Base-by-base conservation (phyloP, 2,329 filamentous ascomycete genomes). In the Ascochyta lentis region DNA sequence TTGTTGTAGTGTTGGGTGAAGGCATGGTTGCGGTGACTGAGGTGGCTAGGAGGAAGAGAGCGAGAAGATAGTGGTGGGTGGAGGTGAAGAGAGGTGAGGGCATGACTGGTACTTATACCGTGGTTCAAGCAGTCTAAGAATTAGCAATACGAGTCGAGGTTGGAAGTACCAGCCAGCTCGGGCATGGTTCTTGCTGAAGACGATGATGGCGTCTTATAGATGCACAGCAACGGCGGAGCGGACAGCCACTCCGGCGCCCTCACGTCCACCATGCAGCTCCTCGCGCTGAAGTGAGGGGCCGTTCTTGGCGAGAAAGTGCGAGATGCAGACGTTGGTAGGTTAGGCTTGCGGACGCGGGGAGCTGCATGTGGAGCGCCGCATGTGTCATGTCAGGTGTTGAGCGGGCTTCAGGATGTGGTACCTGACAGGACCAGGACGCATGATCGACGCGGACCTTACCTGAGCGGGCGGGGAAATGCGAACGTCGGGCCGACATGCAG, bases 221-320 rank as follows among this genome's bases (percentile, higher is more conserved):
- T 44, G 26, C 45, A 55, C 44, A 41, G 13, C 19, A 13, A 41
- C 53, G 53, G 53, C 31, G 19, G 13, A 16, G 47, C 59, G 50
- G 56, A 52, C 48, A 52, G 60, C 48, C 51, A 43, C 35, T 50
- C 53, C 45, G 51, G 37, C 35, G 31, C 13, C 44, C 26, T 33
- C 54, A 43, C 29, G 49, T 42, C 27, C 43, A 24, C 12, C 38
- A 45, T 54, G 46, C 41, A 34, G 33, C 41, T 53, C 56, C 45
- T 59, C 33, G 56, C 56, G 50, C 43, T 34, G 43, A 39, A 57
- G 55, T 62, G 65, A 67, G 66, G 61, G 68, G 67, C 67, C 61
- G 58, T 54, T 58, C 64, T 67, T 69, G 61, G 65, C 59, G 51
- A 61, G 6, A 42, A 60, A 57, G 23, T 62, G 61, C 54, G 46